Percentiles rank a stretch among this genome's conserved stretches.
phyloP scores from a whole-genome alignment of 2,329 filamentous ascomycete species.

The Hypomyces rosellus region DNA sequence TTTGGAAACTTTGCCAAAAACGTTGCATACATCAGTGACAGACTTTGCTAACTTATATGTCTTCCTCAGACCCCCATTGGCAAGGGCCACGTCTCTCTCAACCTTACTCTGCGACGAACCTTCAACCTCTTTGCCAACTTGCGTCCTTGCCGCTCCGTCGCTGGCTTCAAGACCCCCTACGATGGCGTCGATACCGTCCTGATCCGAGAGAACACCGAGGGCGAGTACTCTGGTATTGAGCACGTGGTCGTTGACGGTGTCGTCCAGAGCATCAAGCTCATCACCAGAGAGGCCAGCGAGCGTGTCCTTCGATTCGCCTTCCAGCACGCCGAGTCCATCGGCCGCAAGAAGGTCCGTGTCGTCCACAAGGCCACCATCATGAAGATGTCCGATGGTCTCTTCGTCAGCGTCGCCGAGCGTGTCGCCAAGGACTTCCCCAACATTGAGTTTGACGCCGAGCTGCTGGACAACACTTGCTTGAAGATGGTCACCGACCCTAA shows the following conservation, averaged over 20 bases:
- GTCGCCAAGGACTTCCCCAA: slow-evolving; percentile 92
- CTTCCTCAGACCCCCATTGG: slow-evolving; percentile 73
- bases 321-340: slow-evolving; percentile 91
- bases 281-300: slow-evolving; percentile 90
- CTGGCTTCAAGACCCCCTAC: slow-evolving; percentile 97
- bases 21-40: neutral
- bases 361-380: slow-evolving; percentile 99
- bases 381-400: slow-evolving; percentile 99
- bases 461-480: slow-evolving; percentile 98
- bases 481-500: slow-evolving; percentile 96
- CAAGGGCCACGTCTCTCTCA: slow-evolving; percentile 98
- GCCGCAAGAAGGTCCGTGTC: slow-evolving; percentile 92
- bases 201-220: slow-evolving; percentile 99
- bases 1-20: slow-evolving; percentile 15
- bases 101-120: slow-evolving; percentile 94
- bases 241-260: slow-evolving; percentile 97
- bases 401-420: slow-evolving; percentile 79
- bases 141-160: slow-evolving; percentile 93
- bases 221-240: slow-evolving; percentile 99
- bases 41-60: neutral
- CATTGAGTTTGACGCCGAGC: slow-evolving; percentile 94
- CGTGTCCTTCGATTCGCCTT: slow-evolving; percentile 95
- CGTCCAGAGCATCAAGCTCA: slow-evolving; percentile 99
- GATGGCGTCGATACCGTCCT: slow-evolving; percentile 94
- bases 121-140: slow-evolving; percentile 99